Percentiles rank a stretch among this genome's conserved stretches.
Conservation (phyloP, 192 early-diverging fungal species). For the Neocallimastix lanati region DNA sequence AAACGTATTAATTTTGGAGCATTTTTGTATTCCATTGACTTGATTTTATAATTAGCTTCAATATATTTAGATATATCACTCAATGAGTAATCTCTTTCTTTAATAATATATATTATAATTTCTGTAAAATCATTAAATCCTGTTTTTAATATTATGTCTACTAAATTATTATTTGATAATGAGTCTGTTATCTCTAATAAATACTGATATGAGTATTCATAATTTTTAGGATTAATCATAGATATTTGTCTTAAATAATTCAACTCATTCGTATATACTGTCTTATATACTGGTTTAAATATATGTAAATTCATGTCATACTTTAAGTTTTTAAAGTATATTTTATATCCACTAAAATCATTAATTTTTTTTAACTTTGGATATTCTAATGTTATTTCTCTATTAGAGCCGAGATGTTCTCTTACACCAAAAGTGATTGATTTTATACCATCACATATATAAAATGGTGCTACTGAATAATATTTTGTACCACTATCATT, state of each 20-base stretch:
- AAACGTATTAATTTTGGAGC: neutral
- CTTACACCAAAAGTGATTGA: neutral
- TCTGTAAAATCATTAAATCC: neutral
- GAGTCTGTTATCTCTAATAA: neutral
- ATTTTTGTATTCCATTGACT: neutral
- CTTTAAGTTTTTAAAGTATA: neutral
- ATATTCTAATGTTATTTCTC: neutral
- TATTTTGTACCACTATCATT: neutral
- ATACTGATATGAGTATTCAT: neutral
- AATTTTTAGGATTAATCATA: neutral
- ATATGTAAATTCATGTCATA: neutral
- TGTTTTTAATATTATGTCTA: neutral
- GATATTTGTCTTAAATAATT: neutral
- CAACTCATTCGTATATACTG: neutral
- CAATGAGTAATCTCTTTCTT: neutral
- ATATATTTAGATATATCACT: neutral
- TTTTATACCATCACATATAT: neutral
- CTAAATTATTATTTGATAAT: neutral
- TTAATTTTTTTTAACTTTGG: neutral
- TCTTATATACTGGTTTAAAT: neutral
- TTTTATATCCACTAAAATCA: neutral
- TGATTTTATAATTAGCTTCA: neutral
- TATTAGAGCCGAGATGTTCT: neutral
- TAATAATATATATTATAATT: neutral
- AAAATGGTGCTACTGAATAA: neutral